phyloP scores from a whole-genome alignment of 2,329 filamentous ascomycete species.

The Aspergillus proliferans region DNA sequence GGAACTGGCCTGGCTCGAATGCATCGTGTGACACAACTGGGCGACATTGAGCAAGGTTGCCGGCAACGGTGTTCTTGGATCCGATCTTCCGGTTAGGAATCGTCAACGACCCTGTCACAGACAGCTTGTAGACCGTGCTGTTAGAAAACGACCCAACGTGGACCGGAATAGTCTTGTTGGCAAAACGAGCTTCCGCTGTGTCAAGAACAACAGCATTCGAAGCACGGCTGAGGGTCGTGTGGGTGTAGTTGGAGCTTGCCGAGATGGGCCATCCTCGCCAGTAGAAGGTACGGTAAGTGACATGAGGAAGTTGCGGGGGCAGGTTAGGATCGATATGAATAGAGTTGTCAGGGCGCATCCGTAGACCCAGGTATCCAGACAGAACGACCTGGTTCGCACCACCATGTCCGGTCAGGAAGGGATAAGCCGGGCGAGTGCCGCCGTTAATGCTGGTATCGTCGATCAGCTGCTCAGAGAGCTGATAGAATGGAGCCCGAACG shows the following conservation, averaged over 20 bases:
- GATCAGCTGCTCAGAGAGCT: conserved; percentile 63
- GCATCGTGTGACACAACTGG: conserved; percentile 44
- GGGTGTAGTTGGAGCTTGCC: conserved; percentile 56
- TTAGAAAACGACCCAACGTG: conserved; percentile 46
- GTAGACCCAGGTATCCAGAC: conserved; percentile 62
- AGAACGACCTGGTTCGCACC: conserved; percentile 62
- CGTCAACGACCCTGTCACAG: conserved; percentile 45
- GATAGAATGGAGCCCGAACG: conserved; percentile 60
- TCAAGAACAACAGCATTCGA: conserved; percentile 38
- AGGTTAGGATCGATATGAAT: conserved; percentile 58
- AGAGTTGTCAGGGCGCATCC: conserved; percentile 53
- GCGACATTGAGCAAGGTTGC: conserved; percentile 61
- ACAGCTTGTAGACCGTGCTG: conserved; percentile 41
- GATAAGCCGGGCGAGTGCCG: conserved; percentile 62
- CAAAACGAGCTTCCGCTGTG: conserved; percentile 51
- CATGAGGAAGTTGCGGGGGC: conserved; percentile 57
- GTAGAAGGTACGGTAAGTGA: conserved; percentile 59
- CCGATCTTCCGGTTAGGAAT: conserved; percentile 56
- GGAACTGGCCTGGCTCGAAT: conserved; percentile 61
- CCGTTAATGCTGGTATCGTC: conserved; percentile 58
- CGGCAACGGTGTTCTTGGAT: conserved; percentile 47
- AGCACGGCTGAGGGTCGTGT: conserved; percentile 56
- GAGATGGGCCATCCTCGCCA: conserved; percentile 60
- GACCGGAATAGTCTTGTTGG: conserved; percentile 52
- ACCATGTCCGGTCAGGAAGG: conserved; percentile 65